Conservation (phyloP, 23 red algal genomes). For the Agarophyton chilense region DNA sequence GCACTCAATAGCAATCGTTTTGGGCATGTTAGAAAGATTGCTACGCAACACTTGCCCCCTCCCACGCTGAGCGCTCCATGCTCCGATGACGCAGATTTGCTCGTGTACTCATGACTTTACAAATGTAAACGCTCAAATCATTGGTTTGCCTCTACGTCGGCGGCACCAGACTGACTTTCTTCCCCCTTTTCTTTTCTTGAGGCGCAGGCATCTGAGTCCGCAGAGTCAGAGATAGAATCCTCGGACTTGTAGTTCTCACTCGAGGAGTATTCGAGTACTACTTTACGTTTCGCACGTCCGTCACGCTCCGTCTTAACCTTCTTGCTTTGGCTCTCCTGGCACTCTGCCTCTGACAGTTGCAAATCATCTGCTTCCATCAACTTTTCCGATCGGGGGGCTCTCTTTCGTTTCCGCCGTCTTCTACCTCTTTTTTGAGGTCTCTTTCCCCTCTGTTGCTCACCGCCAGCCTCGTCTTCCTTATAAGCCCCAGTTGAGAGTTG, state of each 20-base stretch:
- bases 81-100: too few species aligned
- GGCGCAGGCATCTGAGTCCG: too few species aligned
- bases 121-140: too few species aligned
- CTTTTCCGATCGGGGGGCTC: neutral
- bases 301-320: neutral
- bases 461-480: neutral
- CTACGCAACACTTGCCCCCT: too few species aligned
- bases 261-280: neutral
- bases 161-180: too few species aligned
- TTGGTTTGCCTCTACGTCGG: too few species aligned
- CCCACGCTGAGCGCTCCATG: too few species aligned
- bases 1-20: neutral
- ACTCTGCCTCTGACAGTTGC: neutral
- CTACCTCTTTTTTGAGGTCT: neutral
- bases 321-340: neutral
- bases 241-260: constrained; percentile 3
- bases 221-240: neutral
- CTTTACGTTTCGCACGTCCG: neutral
- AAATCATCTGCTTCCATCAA: neutral
- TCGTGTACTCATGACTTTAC: too few species aligned
- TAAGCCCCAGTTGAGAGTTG: neutral
- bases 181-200: too few species aligned
- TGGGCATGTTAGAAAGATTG: too few species aligned
- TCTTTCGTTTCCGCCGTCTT: neutral
- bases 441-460: neutral